A percentile compares a stretch with the other conserved stretches of the same genome.
These are phyloP conservation scores for Penicillium palitans DNA, from an alignment of 2,329 filamentous ascomycete genomes.

Conservation along the genomic window DNA sequence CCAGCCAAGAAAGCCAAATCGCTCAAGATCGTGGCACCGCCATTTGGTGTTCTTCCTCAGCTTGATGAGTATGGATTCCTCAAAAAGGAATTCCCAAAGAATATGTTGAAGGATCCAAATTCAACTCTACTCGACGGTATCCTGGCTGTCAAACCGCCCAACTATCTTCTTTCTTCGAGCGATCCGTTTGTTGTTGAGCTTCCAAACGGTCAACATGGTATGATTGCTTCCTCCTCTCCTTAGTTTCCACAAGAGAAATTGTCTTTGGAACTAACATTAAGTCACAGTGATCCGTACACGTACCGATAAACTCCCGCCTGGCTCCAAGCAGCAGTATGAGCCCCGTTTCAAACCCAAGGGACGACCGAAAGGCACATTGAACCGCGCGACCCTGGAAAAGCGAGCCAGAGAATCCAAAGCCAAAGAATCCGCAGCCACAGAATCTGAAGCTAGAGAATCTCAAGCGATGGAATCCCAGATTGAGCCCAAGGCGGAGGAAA, in stretches of 20 bases:
- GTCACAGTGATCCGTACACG: slow-evolving; percentile 13
- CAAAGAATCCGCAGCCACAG: not conserved
- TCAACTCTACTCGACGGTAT: slow-evolving; percentile 47
- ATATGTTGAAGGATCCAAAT: slow-evolving; percentile 44
- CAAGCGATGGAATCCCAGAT: not conserved
- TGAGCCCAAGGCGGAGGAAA: not conserved
- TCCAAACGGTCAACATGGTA: slow-evolving; percentile 37
- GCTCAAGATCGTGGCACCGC: slow-evolving; percentile 28
- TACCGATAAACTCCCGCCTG: slow-evolving; percentile 9
- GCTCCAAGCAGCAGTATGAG: slow-evolving; percentile 11
- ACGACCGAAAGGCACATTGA: slow-evolving; percentile 20
- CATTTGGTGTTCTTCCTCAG: slow-evolving; percentile 35
- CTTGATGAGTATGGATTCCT: slow-evolving; percentile 54
- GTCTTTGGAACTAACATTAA: not conserved
- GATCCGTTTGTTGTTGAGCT: slow-evolving; percentile 35
- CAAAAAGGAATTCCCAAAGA: slow-evolving; percentile 30
- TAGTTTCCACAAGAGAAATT: slow-evolving; percentile 12
- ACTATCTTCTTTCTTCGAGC: slow-evolving; percentile 37
- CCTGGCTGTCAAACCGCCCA: slow-evolving; percentile 30
- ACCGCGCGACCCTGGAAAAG: slow-evolving; percentile 12
- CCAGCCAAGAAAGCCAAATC: slow-evolving; percentile 35
- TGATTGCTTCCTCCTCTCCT: slow-evolving; percentile 6
- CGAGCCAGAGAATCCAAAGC: not conserved
- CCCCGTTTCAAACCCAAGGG: slow-evolving; percentile 8
- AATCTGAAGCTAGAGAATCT: not conserved